Evolutionary conservation across 2,329 filamentous ascomycete species (phyloP).

Genomic region (Sclerotinia minor): DNA sequence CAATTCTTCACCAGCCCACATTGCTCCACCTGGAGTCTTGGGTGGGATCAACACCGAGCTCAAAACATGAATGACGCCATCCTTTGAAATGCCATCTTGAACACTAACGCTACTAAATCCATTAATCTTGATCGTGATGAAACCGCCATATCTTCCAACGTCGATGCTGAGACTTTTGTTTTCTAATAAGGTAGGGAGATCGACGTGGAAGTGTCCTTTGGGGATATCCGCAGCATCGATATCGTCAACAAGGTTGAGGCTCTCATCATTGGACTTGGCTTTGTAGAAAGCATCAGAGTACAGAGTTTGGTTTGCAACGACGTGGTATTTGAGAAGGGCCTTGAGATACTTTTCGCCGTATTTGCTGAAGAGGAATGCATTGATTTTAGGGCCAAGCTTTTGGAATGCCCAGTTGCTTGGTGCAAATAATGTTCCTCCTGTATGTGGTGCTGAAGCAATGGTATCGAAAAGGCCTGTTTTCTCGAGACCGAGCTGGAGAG

Average conservation of each 20-base stretch:
- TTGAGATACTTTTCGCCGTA: slow-evolving; percentile 73
- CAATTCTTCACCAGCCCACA: slow-evolving; percentile 54
- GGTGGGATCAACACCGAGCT: slow-evolving; percentile 75
- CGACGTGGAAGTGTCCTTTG: slow-evolving; percentile 55
- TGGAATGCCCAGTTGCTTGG: slow-evolving; percentile 80
- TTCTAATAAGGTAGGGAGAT: slow-evolving; percentile 71
- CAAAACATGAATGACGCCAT: slow-evolving; percentile 82
- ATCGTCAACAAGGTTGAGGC: slow-evolving; percentile 34
- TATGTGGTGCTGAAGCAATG: slow-evolving; percentile 53
- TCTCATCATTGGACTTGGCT: slow-evolving; percentile 38
- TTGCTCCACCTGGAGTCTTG: slow-evolving; percentile 48
- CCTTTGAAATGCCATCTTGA: slow-evolving; percentile 69
- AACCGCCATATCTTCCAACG: slow-evolving; percentile 65
- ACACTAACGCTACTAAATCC: slow-evolving; percentile 65
- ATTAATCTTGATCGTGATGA: slow-evolving; percentile 74
- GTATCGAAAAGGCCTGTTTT: slow-evolving; percentile 70
- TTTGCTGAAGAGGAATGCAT: slow-evolving; percentile 83
- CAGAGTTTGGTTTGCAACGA: slow-evolving; percentile 70
- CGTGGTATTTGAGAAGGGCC: slow-evolving; percentile 76
- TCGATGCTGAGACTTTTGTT: slow-evolving; percentile 70
- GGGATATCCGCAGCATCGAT: slow-evolving; percentile 38
- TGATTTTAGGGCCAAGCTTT: slow-evolving; percentile 69
- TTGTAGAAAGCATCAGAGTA: slow-evolving; percentile 83
- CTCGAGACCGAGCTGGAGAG: slow-evolving; percentile 69
- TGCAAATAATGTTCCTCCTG: slow-evolving; percentile 76